Evolutionary conservation across 2,329 filamentous ascomycete species (phyloP).

Genomic region (Fusarium burgessii): DNA sequence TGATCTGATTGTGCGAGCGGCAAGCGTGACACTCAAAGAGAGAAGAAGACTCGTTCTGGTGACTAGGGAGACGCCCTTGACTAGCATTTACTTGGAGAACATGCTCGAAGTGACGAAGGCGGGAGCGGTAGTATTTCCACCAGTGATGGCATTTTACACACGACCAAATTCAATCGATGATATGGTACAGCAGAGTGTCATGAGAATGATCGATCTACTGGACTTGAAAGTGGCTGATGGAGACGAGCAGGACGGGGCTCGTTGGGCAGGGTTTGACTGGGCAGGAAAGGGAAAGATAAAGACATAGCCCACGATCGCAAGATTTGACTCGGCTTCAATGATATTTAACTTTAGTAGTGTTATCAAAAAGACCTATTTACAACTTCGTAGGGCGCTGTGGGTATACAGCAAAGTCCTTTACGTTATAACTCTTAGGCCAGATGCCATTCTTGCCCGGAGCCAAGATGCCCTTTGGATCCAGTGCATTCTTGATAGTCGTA

Average conservation of each 20-base stretch:
- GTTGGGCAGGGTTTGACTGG: not conserved
- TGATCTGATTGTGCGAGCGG: not conserved
- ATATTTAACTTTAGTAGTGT: too few relatives aligned
- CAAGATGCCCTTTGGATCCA: constrained; percentile 37
- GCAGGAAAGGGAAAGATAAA: fast-evolving
- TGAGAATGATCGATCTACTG: not conserved
- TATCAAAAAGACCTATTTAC: not conserved
- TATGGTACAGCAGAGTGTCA: not conserved
- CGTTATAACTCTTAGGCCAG: constrained; percentile 24
- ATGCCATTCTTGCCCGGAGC: constrained; percentile 35
- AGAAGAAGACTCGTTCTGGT: not conserved
- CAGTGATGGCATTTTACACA: not conserved
- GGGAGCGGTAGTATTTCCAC: not conserved
- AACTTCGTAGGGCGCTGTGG: not conserved
- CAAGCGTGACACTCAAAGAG: not conserved
- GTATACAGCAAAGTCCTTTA: not conserved
- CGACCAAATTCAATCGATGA: not conserved
- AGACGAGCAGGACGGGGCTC: not conserved
- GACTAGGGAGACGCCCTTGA: not conserved
- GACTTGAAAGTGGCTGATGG: not conserved
- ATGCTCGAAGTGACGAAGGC: not conserved
- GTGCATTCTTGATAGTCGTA: constrained; percentile 15
- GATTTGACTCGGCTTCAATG: not conserved
- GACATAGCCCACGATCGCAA: not conserved
- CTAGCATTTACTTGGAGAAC: not conserved